These are phyloP conservation scores for Adansonia madagascariensis DNA, from an alignment of 441 rosid species.

Conservation along the genomic window DNA sequence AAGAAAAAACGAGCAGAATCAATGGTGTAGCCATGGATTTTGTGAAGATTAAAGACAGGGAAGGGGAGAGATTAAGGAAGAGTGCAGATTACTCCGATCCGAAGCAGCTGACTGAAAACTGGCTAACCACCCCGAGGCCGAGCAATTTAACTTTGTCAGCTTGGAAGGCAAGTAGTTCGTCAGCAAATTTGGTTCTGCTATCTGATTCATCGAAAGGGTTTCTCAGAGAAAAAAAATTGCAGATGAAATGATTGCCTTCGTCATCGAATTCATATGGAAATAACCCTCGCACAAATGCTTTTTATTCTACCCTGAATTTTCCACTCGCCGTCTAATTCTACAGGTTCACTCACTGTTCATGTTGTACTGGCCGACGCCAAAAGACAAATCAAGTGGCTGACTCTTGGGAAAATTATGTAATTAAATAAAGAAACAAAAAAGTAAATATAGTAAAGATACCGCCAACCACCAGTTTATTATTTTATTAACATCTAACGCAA, in stretches of 20 bases:
- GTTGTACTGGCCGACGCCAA: neutral
- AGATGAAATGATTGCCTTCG: neutral
- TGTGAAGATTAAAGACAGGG: neutral
- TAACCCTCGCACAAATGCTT: neutral
- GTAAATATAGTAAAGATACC: neutral
- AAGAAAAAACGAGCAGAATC: neutral
- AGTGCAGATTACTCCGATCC: neutral
- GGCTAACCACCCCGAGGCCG: neutral
- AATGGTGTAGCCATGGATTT: slow-evolving; percentile 8
- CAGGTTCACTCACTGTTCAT: neutral
- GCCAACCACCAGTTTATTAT: neutral
- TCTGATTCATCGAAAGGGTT: neutral
- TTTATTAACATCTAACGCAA: no score
- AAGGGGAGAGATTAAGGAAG: neutral
- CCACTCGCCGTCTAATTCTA: neutral
- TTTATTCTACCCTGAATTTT: neutral
- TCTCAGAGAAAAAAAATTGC: neutral
- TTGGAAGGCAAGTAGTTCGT: neutral
- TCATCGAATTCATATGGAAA: neutral
- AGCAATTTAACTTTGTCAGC: neutral
- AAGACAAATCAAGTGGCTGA: neutral
- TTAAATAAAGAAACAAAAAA: neutral
- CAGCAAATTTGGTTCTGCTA: neutral
- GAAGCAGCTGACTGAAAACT: neutral
- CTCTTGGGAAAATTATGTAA: neutral